Base-by-base conservation (phyloP, 441 rosid species). In the Breynia disticha region DNA sequence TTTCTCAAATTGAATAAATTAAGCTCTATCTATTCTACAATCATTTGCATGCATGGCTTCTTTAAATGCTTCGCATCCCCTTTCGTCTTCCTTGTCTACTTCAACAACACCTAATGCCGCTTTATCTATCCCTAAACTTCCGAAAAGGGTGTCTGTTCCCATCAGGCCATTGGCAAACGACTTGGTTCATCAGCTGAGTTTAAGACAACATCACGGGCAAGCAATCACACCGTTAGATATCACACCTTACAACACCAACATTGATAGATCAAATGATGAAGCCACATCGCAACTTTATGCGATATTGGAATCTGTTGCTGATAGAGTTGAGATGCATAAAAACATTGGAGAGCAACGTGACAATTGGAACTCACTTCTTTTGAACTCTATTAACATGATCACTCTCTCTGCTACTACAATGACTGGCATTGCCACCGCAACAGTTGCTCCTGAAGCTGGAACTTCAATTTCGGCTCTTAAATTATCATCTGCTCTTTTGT, bases 291-390 rank as follows among this genome's bases (percentile, higher is more conserved):
- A 77, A 52, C 63, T 83, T 48, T 70, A 73, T 22, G 78, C 71
- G 0, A 50, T 78, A 47, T 28, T 80, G 32, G 90, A 75, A 39
- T 74, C 78, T 1, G 62, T 80, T 14, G 65, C 65, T 5, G 87
- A 79, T 41, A 66, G 85, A 50, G 65, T 79, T 6, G 84, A 79
- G 73, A 80, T 80, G 84, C 90, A 79, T 55, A 55, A 32, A 8
- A 83, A 83, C 59, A 7, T 83, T 0, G 78, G 76, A 2, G 66
- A 75, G 62, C 90, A 79, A 55, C 59, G 87, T 1, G 72, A 78
- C 15, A 73, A 70, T 57, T 80, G 86, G 86, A 83, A 78, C 61
- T 35, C 52, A 6, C 82, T 76, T 56, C 68, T 79, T 12, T 64
- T 82, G 37, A 74, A 67, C 58, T 78, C 86, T 50, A 66, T 78